Conservation (phyloP, 2,329 filamentous ascomycete species). For the Rhynchosporium graminicola region DNA sequence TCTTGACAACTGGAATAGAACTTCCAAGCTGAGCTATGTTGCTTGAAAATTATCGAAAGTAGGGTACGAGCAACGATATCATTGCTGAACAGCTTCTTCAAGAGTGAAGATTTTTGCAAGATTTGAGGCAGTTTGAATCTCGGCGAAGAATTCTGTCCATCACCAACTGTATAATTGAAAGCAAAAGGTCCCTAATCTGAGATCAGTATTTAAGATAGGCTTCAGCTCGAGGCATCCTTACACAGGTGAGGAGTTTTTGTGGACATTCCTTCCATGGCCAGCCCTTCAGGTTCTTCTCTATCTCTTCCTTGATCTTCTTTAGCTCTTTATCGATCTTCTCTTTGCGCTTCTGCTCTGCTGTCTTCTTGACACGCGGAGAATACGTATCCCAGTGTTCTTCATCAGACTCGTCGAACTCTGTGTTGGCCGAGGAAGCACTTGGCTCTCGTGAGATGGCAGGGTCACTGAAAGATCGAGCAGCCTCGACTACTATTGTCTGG, state of each 20-base stretch:
- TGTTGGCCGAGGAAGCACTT: no score
- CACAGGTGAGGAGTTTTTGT: conserved; percentile 15
- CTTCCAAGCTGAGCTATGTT: conserved; percentile 24
- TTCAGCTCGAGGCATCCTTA: background rate
- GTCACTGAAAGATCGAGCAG: no score
- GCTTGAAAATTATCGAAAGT: conserved; percentile 17
- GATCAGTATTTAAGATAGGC: background rate
- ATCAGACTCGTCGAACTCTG: no score
- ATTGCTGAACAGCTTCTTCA: conserved; percentile 19
- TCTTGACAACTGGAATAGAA: conserved; percentile 28
- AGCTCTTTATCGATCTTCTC: conserved; percentile 20
- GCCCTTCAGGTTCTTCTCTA: conserved; percentile 18
- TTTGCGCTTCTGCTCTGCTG: conserved; percentile 13
- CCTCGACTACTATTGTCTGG: no score
- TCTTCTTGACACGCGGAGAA: no score
- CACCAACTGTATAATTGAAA: conserved; percentile 7
- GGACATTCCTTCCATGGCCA: conserved; percentile 29
- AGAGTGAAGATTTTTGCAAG: conserved; percentile 14
- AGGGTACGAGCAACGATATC: conserved; percentile 18
- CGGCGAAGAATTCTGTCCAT: background rate
- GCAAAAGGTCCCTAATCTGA: conserved; percentile 14
- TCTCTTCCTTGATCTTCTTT: background rate
- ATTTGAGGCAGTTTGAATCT: conserved; percentile 15
- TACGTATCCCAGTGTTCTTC: no score
- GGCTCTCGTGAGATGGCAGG: no score